phyloP scores from a whole-genome alignment of 306 rosid genomes.

The Trichosanthes truncata region DNA sequence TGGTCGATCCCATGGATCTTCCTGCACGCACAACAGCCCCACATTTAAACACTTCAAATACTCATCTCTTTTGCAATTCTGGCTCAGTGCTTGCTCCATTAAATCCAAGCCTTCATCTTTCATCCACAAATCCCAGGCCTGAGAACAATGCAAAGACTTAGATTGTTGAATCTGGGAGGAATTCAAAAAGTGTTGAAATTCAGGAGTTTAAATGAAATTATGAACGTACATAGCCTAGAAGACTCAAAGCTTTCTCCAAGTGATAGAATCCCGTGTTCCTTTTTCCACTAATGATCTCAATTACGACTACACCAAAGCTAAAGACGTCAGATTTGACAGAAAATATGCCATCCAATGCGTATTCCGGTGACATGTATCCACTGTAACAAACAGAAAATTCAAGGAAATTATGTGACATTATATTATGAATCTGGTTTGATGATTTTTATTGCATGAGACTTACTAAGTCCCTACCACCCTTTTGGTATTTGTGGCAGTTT shows the following conservation, averaged over 20 bases:
- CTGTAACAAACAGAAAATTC: conserved; percentile 12
- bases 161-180: not conserved
- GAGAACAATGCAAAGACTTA: not conserved
- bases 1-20: conserved; percentile 4
- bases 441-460: conserved; percentile 17
- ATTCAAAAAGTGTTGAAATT: not conserved
- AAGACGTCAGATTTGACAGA: conserved; percentile 42
- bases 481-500: conserved; percentile 42
- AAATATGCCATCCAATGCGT: conserved; percentile 33
- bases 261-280: conserved; percentile 31
- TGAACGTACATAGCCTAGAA: conserved; percentile 38
- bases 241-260: conserved; percentile 26
- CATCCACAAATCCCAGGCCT: conserved; percentile 16
- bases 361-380: conserved; percentile 47
- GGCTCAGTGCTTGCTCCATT: conserved; percentile 4
- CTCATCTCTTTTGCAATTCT: not conserved
- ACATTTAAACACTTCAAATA: conserved; percentile 9
- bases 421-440: not conserved
- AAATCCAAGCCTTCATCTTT: conserved; percentile 25
- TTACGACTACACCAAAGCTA: conserved; percentile 46
- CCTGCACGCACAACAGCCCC: conserved; percentile 16
- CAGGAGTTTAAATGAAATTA: not conserved
- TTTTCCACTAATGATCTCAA: conserved; percentile 46
- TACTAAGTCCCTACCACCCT: conserved; percentile 86
- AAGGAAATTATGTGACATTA: not conserved